Conservation (phyloP, 192 early-diverging fungal genomes). For the Backusella macrospora region DNA sequence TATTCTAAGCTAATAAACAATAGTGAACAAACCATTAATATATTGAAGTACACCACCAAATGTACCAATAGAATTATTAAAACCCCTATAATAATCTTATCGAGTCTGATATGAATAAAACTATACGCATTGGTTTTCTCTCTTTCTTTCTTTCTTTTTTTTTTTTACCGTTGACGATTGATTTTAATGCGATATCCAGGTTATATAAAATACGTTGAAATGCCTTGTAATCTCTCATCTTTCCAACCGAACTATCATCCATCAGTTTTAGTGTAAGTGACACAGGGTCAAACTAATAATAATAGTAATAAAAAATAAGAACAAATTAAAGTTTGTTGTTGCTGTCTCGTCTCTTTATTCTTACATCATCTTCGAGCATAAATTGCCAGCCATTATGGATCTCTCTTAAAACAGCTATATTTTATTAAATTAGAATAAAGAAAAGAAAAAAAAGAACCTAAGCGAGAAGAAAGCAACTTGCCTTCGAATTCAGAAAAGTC, state of each 20-base stretch:
- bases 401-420: constrained; percentile 36
- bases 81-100: constrained; percentile 76
- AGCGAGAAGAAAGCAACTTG: neutral
- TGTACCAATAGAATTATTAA: constrained; percentile 81
- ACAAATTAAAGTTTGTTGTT: neutral
- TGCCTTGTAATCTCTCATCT: constrained; percentile 65
- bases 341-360: neutral
- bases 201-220: constrained; percentile 60
- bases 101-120: neutral
- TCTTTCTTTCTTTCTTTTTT: neutral
- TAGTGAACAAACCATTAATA: constrained; percentile 52
- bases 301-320: no score
- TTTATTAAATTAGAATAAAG: neutral
- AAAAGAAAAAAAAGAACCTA: neutral
- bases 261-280: constrained; percentile 70
- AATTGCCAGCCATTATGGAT: constrained; percentile 57
- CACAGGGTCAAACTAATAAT: constrained; percentile 69
- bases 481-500: constrained; percentile 40
- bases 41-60: constrained; percentile 77
- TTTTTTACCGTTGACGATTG: constrained; percentile 65
- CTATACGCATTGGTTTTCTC: no score
- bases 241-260: constrained; percentile 70
- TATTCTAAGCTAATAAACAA: no score
- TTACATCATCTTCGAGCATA: constrained; percentile 58
- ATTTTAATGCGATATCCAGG: constrained; percentile 68